A percentile compares a stretch with the other conserved stretches of the same genome.
These are phyloP conservation scores for Camelina sativa DNA, from an alignment of 345 rosid genomes.

Conservation along the genomic window DNA sequence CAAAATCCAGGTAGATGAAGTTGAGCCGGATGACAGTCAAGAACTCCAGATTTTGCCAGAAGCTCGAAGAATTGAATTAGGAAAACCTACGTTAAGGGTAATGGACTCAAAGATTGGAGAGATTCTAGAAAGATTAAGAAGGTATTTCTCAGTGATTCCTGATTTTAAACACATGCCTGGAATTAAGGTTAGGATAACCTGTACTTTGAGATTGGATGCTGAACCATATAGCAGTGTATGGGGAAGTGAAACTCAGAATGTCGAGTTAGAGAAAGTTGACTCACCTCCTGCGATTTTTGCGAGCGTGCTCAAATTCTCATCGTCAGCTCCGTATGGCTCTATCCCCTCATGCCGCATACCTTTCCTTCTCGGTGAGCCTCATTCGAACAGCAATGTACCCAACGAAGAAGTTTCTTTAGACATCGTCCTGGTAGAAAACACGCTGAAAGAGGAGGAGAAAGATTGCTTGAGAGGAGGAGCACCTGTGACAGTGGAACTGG, in stretches of 20 bases:
- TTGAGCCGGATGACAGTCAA: slow-evolving; percentile 47
- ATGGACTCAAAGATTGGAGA: slow-evolving; percentile 87
- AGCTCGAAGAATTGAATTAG: slow-evolving; percentile 48
- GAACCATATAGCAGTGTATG: slow-evolving; percentile 63
- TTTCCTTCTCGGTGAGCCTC: slow-evolving; percentile 82
- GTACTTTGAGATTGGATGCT: slow-evolving; percentile 80
- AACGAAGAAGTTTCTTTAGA: slow-evolving; percentile 51
- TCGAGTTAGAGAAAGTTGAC: slow-evolving; percentile 54
- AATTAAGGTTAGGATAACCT: slow-evolving; percentile 70
- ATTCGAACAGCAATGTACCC: slow-evolving; percentile 39
- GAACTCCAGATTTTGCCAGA: slow-evolving; percentile 50
- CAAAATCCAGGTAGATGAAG: slow-evolving; percentile 54
- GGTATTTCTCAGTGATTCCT: slow-evolving; percentile 84
- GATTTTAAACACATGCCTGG: slow-evolving; percentile 82
- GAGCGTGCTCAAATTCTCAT: slow-evolving; percentile 85
- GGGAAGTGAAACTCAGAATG: slow-evolving; percentile 52
- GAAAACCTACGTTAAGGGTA: slow-evolving; percentile 69
- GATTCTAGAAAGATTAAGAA: slow-evolving; percentile 67
- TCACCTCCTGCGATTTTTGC: slow-evolving; percentile 80
- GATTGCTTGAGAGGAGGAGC: slow-evolving; percentile 55
- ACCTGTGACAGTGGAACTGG: slow-evolving; percentile 67
- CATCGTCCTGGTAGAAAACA: slow-evolving; percentile 54
- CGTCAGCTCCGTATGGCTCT: slow-evolving; percentile 84
- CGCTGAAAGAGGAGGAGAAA: slow-evolving; percentile 51
- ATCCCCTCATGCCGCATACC: slow-evolving; percentile 80